Evolutionary conservation across 2,329 filamentous ascomycete genomes (phyloP), one percentile per base, ranked within the genome.

Genomic region (Colletotrichum somersetense): DNA sequence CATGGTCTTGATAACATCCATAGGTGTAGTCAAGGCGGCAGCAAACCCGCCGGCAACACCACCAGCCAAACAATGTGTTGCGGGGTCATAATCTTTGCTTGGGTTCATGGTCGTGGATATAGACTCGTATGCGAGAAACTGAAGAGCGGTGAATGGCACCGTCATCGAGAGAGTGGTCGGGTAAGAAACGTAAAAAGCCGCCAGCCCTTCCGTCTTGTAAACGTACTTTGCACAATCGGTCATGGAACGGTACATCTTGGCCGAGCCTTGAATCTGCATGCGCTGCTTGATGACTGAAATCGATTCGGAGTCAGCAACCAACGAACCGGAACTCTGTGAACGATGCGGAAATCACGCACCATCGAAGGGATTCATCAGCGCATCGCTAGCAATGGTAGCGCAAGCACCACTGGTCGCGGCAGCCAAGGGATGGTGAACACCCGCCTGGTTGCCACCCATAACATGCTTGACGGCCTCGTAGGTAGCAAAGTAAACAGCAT

Each of bases 301-400:
- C 3, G 46, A 52, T 3, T 48, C 23, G 23, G 26, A 3, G 68
- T 71, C 35, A 70, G 26, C 38, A 50, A 46, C n/a, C 30, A 14
- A 61, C 12, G 14, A 38, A 10, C 16, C 26, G 12, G 7, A 18
- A 16, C 40, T 40, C 11, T 20, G 26, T 14, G 16, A 23, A 30
- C 14, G 1, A 12, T 33, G 6, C 30, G 23, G 26, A 23, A 59
- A 33, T 65, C 89, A 78, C 67, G 40, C 88, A 97, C 95, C 95
- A 85, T 99, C 96, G 81, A 99, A 99, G 30, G 96, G 96, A 80
- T 98, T 99, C 96, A 99, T 99, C 76, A 99, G 90, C 66, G 96
- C 96, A 86, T 99, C 96, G 81, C 95, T 98, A 46, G 96, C 94
- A 81, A 98, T 98, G 10, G 96, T 98, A 75, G 96, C 96, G 77